Evolutionary conservation across 1,284 basidiomycete genomes (phyloP), one percentile per base, ranked within the genome.

Genomic region (Gomphus bonarii): DNA sequence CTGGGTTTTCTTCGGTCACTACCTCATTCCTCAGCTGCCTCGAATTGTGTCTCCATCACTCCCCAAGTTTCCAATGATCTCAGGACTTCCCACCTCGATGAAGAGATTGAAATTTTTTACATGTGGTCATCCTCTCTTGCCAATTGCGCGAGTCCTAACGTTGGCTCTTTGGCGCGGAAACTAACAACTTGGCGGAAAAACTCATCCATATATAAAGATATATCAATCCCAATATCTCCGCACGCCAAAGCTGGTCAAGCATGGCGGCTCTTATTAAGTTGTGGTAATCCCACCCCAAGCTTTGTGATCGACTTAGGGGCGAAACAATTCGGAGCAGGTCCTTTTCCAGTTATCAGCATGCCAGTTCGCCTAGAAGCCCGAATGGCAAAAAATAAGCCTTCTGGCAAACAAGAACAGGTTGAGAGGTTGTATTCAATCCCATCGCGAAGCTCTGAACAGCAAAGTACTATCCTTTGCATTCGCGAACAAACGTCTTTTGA

Each of bases 401-500:
- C 25, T 22, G 56, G 20, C 11, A 91, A 92, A 66, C 89, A 92
- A 67, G 86, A 85, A 59, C 73, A 76, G 61, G 84, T 92, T 50
- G 75, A 78, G 60, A 72, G 88, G 48, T 70, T 80, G 4, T 88
- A 83, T 68, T 67, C 69, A 12, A 63, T 82, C 25, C 62, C 66
- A 55, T 4, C 52, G 61, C 14, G 59, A 46, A 6, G 22, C 51
- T 12, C 52, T 25, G 52, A 43, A 14, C 65, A 63, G 48, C 60
- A 55, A 16, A 64, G 62, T 36, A 61, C 63, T 30, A 59, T 67
- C 59, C 64, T 91, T 59, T 73, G 67, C 31, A 73, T 94, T 36
- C 75, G 73, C 9, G 91, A 95, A 66, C 85, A 89, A 65, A 91
- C 87, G 0, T 87, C 85, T 2, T 94, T 90, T 66, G 91, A 92